Conservation (phyloP, 352 stramenopile genomes). For the Globisporangium parvum region DNA sequence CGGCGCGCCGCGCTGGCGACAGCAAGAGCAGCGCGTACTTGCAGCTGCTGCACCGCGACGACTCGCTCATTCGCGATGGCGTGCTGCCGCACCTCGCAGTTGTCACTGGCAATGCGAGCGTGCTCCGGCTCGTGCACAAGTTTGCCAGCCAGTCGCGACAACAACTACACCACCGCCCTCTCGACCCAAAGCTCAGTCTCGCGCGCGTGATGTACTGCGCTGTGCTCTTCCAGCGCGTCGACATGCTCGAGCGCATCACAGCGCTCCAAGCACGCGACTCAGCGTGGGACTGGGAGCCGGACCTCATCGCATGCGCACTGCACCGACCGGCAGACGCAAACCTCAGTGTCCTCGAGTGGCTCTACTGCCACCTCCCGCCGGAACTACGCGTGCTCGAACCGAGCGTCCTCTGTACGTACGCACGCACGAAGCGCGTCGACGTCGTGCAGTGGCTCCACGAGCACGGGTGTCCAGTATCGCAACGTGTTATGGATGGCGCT, state of each 20-base stretch:
- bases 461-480: not conserved
- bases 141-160: not conserved
- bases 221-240: not conserved
- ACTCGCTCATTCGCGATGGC: not conserved
- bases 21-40: not conserved
- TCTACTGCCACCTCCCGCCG: not conserved
- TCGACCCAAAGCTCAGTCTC: not conserved
- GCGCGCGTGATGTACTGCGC: not conserved
- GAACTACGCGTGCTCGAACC: not conserved
- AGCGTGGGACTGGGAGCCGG: not conserved
- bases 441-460: constrained; percentile 2
- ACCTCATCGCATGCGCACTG: not conserved
- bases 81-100: not conserved
- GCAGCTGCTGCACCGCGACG: not conserved
- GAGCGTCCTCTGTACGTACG: not conserved
- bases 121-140: not conserved
- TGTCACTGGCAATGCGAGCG: not conserved
- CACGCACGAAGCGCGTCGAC: not conserved
- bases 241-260: not conserved
- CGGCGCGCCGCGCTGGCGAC: too few relatives aligned
- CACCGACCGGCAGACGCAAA: not conserved
- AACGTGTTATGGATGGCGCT: not conserved
- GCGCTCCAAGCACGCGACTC: not conserved
- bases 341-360: not conserved
- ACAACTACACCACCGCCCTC: too few relatives aligned